A percentile compares a stretch with the other conserved stretches of the same genome.
Evolutionary conservation across 176 grass and related monocot species (phyloP).

Genomic region (Thinopyrum elongatum): DNA sequence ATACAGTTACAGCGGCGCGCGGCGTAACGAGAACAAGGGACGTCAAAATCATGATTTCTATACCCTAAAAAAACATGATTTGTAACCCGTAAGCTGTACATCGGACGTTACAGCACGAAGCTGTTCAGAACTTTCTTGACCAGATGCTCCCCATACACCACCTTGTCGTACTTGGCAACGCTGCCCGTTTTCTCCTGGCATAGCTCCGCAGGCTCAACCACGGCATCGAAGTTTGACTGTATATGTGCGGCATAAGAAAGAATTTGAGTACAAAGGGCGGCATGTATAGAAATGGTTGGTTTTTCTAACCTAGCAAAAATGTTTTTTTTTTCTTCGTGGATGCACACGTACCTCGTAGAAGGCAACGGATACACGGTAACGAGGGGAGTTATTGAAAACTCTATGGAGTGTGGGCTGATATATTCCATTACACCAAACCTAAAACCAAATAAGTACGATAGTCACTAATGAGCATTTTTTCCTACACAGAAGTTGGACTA

Average conservation of each 20-base stretch:
- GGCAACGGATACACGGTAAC: conserved; percentile 78
- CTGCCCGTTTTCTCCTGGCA: conserved; percentile 62
- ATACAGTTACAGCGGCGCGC: too few species aligned
- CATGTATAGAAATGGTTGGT: not conserved
- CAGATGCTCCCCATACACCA: conserved; percentile 84
- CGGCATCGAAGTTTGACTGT: conserved; percentile 77
- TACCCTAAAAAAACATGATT: too few species aligned
- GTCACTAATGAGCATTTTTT: not conserved
- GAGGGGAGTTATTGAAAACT: conserved; percentile 63
- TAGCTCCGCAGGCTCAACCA: conserved; percentile 55
- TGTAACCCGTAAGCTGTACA: too few species aligned
- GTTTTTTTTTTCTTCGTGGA: not conserved
- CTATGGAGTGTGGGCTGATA: conserved; percentile 82
- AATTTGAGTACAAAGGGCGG: not conserved
- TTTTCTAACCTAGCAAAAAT: not conserved
- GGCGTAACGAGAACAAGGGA: too few species aligned
- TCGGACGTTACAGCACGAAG: conserved; percentile 28
- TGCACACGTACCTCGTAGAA: conserved; percentile 59
- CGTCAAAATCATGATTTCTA: too few species aligned
- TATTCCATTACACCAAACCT: conserved; percentile 90
- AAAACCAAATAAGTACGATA: not conserved
- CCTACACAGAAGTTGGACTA: not conserved
- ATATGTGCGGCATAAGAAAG: not conserved
- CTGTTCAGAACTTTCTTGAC: conserved; percentile 68
- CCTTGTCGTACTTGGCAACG: conserved; percentile 43